A percentile compares a stretch with the other conserved stretches of the same genome.
phyloP scores from a whole-genome alignment of 306 rosid species.

The Vigna mungo region DNA sequence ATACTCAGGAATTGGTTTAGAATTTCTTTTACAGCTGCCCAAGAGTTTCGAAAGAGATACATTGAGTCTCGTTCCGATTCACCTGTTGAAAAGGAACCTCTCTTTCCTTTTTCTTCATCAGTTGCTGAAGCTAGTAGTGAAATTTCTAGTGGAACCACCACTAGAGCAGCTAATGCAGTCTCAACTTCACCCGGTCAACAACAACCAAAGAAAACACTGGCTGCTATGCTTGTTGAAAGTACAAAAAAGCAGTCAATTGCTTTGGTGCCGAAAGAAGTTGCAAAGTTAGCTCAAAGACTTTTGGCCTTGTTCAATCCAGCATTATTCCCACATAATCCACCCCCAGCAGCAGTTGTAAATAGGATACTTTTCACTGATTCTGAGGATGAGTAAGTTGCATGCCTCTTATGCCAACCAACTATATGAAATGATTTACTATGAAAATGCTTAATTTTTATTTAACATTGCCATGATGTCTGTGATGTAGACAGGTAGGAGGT shows the following conservation, averaged over 20 bases:
- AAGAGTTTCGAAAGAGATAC: conserved; percentile 66
- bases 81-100: conserved; percentile 68
- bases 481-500: conserved; percentile 2
- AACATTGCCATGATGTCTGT: neutral
- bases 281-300: conserved; percentile 73
- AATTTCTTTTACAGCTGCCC: conserved; percentile 68
- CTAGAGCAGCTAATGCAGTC: conserved; percentile 49
- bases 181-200: conserved; percentile 59
- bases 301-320: conserved; percentile 78
- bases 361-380: conserved; percentile 91
- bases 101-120: conserved; percentile 70
- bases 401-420: conserved; percentile 32
- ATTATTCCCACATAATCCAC: conserved; percentile 92
- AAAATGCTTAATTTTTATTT: conserved; percentile 14
- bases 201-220: conserved; percentile 85
- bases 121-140: conserved; percentile 57
- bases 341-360: conserved; percentile 72
- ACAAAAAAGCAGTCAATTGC: conserved; percentile 91
- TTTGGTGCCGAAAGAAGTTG: conserved; percentile 81
- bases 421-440: conserved; percentile 35
- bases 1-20: conserved; percentile 45
- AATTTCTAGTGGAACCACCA: conserved; percentile 47
- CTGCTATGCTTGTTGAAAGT: conserved; percentile 87
- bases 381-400: conserved; percentile 90
- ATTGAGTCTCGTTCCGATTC: conserved; percentile 61